Evolutionary conservation across 208 protist genomes (phyloP).

Genomic region (Leishmania amazonensis): DNA sequence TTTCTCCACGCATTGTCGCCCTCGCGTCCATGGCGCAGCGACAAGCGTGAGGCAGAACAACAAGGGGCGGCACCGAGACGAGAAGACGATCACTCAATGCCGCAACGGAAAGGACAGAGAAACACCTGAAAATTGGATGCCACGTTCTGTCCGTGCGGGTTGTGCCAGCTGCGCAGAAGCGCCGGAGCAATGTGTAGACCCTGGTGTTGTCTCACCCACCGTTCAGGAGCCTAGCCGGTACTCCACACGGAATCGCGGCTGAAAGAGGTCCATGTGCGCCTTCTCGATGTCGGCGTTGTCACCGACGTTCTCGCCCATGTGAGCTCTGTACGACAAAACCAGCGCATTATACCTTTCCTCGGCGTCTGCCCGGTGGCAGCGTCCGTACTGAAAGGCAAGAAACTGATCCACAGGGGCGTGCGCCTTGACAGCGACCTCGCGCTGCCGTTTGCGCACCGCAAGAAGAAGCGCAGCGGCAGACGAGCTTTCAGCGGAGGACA

Average conservation of each 20-base stretch:
- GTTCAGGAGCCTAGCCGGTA: constrained; percentile 1
- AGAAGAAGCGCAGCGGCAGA: background rate
- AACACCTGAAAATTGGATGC: background rate
- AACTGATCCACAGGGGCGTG: constrained; percentile 55
- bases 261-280: background rate
- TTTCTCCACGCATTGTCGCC: background rate
- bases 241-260: constrained; percentile 18
- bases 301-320: constrained; percentile 23
- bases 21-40: background rate
- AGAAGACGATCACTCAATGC: background rate
- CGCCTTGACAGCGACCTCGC: constrained; percentile 44
- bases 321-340: constrained; percentile 40
- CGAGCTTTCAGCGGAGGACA: background rate
- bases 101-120: background rate
- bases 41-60: background rate
- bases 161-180: background rate
- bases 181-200: background rate
- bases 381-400: constrained; percentile 57
- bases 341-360: constrained; percentile 52
- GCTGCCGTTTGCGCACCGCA: constrained; percentile 51
- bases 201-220: background rate
- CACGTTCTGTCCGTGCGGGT: background rate
- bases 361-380: constrained; percentile 53
- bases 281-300: constrained; percentile 17
- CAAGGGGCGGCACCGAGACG: background rate